A percentile compares a stretch with the other conserved stretches of the same genome.
These are phyloP conservation scores for Lipomyces starkeyi DNA, from an alignment of 805 yeast genomes.

Conservation along the genomic window DNA sequence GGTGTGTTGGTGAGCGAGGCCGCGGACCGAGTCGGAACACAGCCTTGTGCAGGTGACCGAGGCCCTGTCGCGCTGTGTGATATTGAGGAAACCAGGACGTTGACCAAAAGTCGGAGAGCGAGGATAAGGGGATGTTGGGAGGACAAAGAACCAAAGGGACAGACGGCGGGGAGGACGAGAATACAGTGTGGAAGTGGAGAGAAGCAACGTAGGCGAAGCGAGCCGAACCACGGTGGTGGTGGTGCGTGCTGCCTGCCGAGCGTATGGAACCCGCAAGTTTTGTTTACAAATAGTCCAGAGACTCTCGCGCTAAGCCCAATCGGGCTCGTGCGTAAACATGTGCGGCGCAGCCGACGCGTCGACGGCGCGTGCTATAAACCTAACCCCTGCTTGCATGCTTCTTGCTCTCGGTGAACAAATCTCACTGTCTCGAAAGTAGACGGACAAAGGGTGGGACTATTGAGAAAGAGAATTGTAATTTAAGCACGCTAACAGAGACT, in stretches of 20 bases:
- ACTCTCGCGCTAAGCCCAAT: neutral
- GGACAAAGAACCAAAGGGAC: neutral
- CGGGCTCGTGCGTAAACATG: neutral
- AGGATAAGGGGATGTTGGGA: neutral
- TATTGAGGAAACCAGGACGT: neutral
- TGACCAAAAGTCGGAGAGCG: neutral
- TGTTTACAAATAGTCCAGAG: neutral
- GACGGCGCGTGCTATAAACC: neutral
- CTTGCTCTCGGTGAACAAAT: too few species aligned
- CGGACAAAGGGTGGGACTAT: too few species aligned
- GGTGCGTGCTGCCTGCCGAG: neutral
- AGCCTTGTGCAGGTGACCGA: constrained; percentile 1
- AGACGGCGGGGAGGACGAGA: neutral
- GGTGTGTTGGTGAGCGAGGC: neutral
- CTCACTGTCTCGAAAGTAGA: too few species aligned
- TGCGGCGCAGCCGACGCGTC: constrained; percentile 1
- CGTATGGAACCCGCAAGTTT: neutral
- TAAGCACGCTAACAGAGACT: too few species aligned
- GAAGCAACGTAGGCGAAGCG: neutral
- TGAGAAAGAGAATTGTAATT: too few species aligned
- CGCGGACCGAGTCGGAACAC: constrained; percentile 4
- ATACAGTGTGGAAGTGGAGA: neutral
- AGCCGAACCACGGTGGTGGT: neutral
- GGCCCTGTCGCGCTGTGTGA: neutral
- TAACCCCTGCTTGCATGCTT: too few species aligned